Evolutionary conservation across 2,329 filamentous ascomycete species (phyloP).

Genomic region (Thielaviopsis euricoi): DNA sequence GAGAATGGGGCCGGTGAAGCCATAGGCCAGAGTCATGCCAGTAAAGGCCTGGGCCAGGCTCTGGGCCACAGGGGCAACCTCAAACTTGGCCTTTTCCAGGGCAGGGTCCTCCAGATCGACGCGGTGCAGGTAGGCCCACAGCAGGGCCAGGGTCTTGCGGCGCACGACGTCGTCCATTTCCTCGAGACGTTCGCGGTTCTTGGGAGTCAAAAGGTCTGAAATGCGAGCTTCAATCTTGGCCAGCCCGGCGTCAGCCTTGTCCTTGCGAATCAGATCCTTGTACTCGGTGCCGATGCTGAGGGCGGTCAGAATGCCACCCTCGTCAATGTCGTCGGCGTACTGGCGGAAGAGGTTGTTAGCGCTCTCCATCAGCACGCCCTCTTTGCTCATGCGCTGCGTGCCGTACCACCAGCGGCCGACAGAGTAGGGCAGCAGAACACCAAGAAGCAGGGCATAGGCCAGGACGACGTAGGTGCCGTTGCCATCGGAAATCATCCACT

Average conservation of each 20-base stretch:
- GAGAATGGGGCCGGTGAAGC: constrained; percentile 66
- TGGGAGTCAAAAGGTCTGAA: constrained; percentile 43
- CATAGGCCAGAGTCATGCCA: constrained; percentile 75
- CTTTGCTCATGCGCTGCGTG: constrained; percentile 80
- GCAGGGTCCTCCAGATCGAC: constrained; percentile 65
- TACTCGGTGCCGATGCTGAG: constrained; percentile 80
- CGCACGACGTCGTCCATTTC: constrained; percentile 65
- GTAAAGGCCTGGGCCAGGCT: constrained; percentile 74
- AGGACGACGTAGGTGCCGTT: constrained; percentile 91
- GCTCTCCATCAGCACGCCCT: constrained; percentile 82
- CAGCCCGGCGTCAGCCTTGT: constrained; percentile 65
- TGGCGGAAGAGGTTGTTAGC: constrained; percentile 90
- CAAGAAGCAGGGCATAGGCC: constrained; percentile 74
- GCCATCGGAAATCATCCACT: constrained; percentile 81
- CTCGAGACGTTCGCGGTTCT: constrained; percentile 62
- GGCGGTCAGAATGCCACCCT: constrained; percentile 62
- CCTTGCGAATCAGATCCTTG: constrained; percentile 55
- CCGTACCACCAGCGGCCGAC: constrained; percentile 99
- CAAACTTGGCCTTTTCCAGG: constrained; percentile 73
- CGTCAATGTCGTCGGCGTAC: constrained; percentile 70
- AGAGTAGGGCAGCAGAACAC: constrained; percentile 77
- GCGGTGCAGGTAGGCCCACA: constrained; percentile 91
- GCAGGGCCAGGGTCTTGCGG: constrained; percentile 71
- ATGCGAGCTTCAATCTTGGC: constrained; percentile 73
- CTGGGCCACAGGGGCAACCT: constrained; percentile 74